Base-by-base conservation (phyloP, 257 asterid genomes). In the Lantana camara region DNA sequence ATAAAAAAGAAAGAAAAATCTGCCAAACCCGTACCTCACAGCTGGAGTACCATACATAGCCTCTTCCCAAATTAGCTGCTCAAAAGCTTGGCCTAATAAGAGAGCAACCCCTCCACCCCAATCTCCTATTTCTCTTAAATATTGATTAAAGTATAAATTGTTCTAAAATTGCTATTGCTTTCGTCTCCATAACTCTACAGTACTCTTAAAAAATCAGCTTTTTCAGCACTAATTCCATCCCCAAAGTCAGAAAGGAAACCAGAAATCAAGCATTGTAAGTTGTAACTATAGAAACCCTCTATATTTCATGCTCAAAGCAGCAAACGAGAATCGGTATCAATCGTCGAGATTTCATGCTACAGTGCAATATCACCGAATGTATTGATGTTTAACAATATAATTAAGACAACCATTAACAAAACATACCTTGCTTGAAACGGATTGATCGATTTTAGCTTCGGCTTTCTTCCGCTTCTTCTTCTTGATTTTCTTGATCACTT, bases 251-350 rank as follows among this genome's bases (percentile, higher is more conserved):
- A 35, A 24, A 45, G 64, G 40, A 7, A 29, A 35, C 55, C 60
- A 68, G 24, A 66, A 21, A 27, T 6, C 52, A 41, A 15, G 38
- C 32, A 21, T 34, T 4, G 23, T 45, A 34, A 62, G 67, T 44
- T 30, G n/a, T 27, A 56, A 63, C 69, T 14, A 55, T 58, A 42
- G 52, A 53, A 16, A 30, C 19, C 24, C 23, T 48, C 75, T 40
- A 68, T 78, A 83, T 83, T 83, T 80, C 76, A 80, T 80, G 90
- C 74, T 65, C 57, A n/a, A 72, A 46, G 49, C 46, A 12, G 22
- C 47, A 63, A 30, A 29, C 34, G 27, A 35, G 68, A 21, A 23
- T 59, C 67, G 44, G 56, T 48, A 48, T 49, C 64, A 35, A 5
- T 42, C 54, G 68, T 60, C 64, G 27, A 67, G 27, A 73, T 73